Percentiles rank a stretch among this genome's conserved stretches.
These are phyloP conservation scores for Penicillium polonicum DNA, from an alignment of 2,329 filamentous ascomycete genomes.

Conservation along the genomic window DNA sequence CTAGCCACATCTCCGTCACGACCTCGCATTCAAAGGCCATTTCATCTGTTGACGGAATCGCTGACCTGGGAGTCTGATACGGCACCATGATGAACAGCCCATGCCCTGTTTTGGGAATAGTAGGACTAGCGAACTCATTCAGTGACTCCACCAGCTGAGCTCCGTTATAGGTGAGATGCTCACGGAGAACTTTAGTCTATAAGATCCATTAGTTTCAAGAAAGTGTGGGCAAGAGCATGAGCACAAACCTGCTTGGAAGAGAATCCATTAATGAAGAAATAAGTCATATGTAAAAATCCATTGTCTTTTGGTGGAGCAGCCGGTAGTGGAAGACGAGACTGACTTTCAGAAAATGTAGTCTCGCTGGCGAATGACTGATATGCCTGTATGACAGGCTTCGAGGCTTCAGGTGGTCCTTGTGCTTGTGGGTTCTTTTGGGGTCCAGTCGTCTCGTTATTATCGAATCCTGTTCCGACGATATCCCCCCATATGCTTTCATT, in stretches of 20 bases:
- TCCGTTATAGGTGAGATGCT: constrained; percentile 44
- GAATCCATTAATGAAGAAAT: constrained; percentile 63
- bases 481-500: constrained; percentile 86
- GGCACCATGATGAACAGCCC: constrained; percentile 43
- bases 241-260: constrained; percentile 50
- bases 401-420: constrained; percentile 16
- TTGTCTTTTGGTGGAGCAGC: constrained; percentile 33
- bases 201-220: constrained; percentile 12
- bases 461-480: constrained; percentile 61
- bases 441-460: constrained; percentile 25
- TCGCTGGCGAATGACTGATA: constrained; percentile 42
- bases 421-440: constrained; percentile 26
- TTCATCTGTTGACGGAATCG: constrained; percentile 41
- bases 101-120: constrained; percentile 35
- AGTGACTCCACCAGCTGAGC: constrained; percentile 39
- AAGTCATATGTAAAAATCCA: constrained; percentile 55
- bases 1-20: constrained; percentile 91
- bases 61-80: constrained; percentile 34
- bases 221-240: background rate
- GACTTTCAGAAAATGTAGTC: constrained; percentile 33
- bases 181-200: constrained; percentile 39
- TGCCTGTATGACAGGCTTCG: constrained; percentile 31
- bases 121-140: constrained; percentile 35
- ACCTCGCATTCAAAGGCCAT: constrained; percentile 46
- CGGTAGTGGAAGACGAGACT: constrained; percentile 19